Percentiles rank a stretch among this genome's conserved stretches.
phyloP scores from a whole-genome alignment of 1,284 basidiomycete species.

The Leccinum fallax region DNA sequence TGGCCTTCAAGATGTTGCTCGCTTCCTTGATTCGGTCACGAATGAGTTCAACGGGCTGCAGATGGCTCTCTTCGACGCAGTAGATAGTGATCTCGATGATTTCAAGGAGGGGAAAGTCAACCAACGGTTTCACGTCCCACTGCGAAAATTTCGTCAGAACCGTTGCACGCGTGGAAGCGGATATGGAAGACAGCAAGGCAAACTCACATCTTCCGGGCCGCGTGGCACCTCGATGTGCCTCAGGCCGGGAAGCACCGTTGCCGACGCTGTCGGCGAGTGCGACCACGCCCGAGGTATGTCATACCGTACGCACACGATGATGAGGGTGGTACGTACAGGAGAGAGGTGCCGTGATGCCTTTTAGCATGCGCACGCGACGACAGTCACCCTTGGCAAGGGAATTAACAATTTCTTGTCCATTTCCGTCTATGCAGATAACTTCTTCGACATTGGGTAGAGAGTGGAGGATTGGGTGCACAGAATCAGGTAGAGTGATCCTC shows the following conservation, averaged over 20 bases:
- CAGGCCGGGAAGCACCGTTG: conserved; percentile 11
- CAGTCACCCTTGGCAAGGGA: conserved; percentile 11
- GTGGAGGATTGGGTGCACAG: conserved; percentile 37
- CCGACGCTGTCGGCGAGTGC: conserved; percentile 3
- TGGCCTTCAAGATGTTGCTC: conserved; percentile 8
- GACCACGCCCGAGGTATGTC: not conserved
- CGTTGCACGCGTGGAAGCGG: not conserved
- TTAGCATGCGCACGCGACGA: conserved; percentile 5
- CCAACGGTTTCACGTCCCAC: not conserved
- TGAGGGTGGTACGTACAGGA: conserved; percentile 4
- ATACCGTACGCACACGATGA: conserved; percentile 1
- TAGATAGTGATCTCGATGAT: conserved; percentile 3
- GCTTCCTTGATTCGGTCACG: not conserved
- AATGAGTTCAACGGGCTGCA: not conserved
- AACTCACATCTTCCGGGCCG: not conserved
- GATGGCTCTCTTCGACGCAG: not conserved
- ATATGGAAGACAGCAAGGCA: not conserved
- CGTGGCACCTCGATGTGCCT: not conserved
- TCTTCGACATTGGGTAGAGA: conserved; percentile 34
- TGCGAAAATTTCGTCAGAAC: not conserved
- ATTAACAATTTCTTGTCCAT: conserved; percentile 9
- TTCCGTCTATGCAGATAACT: conserved; percentile 25
- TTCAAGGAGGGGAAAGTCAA: not conserved
- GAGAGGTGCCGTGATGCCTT: conserved; percentile 5
- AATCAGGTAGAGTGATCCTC: conserved; percentile 29